Evolutionary conservation across 768 basidiomycete genomes (phyloP), one percentile per base, ranked within the genome.

Genomic region (Antrodiella citrinella): DNA sequence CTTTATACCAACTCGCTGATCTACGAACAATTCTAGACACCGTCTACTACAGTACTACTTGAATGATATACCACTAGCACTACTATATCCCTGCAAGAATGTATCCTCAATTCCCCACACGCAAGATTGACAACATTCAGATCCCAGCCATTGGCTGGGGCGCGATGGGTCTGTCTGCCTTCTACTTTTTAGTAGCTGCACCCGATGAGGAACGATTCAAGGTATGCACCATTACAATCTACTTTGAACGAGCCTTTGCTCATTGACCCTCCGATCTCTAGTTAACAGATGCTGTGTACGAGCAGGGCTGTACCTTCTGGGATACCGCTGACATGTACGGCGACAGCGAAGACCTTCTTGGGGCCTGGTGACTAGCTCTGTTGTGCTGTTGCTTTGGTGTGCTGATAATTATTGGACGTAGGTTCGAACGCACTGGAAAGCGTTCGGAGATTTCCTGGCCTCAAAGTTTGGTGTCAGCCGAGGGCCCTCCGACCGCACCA

Each of bases 91-190:
- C n/a, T n/a, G n/a, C n/a, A n/a, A n/a, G n/a, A n/a, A 35, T 35
- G 30, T n/a, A n/a, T n/a, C n/a, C n/a, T n/a, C n/a, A n/a, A n/a
- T n/a, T n/a, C n/a, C 69, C 66, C 30, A 69, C 65, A 51, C 72
- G 69, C 51, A 72, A 63, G 51, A 73, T 84, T 26, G 77, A 76
- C 22, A 59, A 67, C n/a, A 60, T 67, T 24, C 49, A 67, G 11
- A 73, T 80, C 3, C 67, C 73, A 9, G 73, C 74, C 15, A 72
- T 84, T 11, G 81, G 81, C 4, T 81, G 76, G 53, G 82, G 82
- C 3, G 65, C 73, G 3, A 83, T 82, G 81, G 79, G 77, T 9
- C 57, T 82, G 15, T 73, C 73, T 12, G 67, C 64, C 0, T 67
- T 59, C 43, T 80, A 80, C 50, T 80, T 80, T 18, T 49, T 56